Evolutionary conservation across 108 stramenopile genomes (phyloP).

Genomic region (Nitzschia sp.): DNA sequence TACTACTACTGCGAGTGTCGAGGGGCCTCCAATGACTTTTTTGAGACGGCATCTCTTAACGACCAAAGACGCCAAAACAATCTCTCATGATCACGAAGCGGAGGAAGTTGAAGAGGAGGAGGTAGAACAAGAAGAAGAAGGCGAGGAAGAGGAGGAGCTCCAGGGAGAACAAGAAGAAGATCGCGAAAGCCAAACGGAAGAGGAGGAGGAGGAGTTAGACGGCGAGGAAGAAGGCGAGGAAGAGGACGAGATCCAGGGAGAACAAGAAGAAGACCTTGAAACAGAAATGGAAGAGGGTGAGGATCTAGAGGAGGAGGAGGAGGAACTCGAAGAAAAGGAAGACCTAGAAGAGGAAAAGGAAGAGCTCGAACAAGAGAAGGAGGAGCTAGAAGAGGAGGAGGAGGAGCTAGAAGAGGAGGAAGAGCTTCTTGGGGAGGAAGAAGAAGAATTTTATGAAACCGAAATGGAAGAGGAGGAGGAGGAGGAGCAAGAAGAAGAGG

Average conservation of each 20-base stretch:
- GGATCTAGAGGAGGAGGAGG: constrained; percentile 3
- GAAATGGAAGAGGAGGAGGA: background rate
- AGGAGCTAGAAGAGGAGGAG: constrained; percentile 14
- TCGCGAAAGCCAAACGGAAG: background rate
- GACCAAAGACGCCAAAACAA: background rate
- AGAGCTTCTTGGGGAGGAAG: background rate
- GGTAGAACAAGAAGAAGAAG: background rate
- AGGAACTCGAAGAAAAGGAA: background rate
- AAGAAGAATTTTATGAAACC: background rate
- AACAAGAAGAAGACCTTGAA: background rate
- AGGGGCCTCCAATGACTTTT: background rate
- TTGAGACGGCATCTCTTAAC: background rate
- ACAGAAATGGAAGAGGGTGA: background rate
- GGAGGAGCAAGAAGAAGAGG: constrained; percentile 14
- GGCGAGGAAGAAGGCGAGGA: constrained; percentile 9
- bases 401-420: constrained; percentile 4
- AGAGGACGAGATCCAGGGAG: background rate
- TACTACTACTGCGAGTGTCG: too few relatives aligned
- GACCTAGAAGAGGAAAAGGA: background rate
- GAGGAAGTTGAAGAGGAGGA: constrained; percentile 13
- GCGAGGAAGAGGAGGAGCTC: background rate
- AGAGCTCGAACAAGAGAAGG: background rate
- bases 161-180: background rate
- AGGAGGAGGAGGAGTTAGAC: constrained; percentile 1
- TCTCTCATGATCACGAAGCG: background rate